These are phyloP conservation scores for Picea sitchensis DNA, from an alignment of 75 land plant species.

Conservation along the genomic window DNA sequence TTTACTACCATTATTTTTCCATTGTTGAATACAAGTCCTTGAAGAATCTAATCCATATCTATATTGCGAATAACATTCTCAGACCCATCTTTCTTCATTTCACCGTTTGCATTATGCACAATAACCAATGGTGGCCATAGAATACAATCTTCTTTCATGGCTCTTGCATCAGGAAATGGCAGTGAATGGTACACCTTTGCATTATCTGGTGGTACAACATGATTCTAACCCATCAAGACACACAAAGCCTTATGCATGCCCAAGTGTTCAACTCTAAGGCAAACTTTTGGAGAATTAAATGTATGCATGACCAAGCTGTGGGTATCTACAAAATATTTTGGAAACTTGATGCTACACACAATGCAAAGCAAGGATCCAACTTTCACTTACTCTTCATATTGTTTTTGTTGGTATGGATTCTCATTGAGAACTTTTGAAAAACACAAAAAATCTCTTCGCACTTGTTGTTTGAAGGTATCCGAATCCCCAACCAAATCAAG, in stretches of 20 bases:
- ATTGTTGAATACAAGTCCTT: constrained; percentile 29
- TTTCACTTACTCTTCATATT: constrained; percentile 62
- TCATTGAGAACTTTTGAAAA: constrained; percentile 51
- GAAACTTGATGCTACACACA: constrained; percentile 66
- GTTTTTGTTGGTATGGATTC: constrained; percentile 32
- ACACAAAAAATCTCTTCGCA: constrained; percentile 39
- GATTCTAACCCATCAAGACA: constrained; percentile 71
- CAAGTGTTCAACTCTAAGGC: constrained; percentile 46
- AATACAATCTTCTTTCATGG: constrained; percentile 64
- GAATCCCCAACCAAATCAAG: constrained; percentile 39
- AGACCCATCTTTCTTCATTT: constrained; percentile 64
- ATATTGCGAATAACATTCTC: constrained; percentile 26
- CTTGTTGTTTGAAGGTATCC: constrained; percentile 13
- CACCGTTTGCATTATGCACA: constrained; percentile 61
- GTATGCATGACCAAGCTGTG: constrained; percentile 71
- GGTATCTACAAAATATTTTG: constrained; percentile 54
- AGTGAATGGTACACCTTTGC: constrained; percentile 51
- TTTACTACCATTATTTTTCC: constrained; percentile 24
- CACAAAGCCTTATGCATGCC: constrained; percentile 58
- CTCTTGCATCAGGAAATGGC: constrained; percentile 44
- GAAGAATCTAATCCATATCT: not conserved
- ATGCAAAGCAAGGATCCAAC: constrained; percentile 46
- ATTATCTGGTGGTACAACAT: constrained; percentile 48
- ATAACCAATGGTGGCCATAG: constrained; percentile 76
- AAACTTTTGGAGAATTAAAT: constrained; percentile 43